Percentiles rank a stretch among this genome's conserved stretches.
Evolutionary conservation across 495 filamentous ascomycete genomes (phyloP).

Genomic region (Pseudoneurospora amorphoporcata): DNA sequence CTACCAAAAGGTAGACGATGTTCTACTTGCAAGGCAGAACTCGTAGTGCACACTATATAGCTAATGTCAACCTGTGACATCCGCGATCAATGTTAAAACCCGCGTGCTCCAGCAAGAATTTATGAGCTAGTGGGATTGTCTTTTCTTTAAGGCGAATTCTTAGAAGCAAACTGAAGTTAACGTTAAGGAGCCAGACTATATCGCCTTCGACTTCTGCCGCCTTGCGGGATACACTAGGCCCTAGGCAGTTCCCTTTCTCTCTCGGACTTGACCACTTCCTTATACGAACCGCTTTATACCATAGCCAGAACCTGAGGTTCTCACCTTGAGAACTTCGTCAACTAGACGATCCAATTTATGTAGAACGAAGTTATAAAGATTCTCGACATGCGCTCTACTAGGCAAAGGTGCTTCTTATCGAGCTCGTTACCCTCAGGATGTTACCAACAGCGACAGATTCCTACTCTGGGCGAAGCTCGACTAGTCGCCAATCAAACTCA

Average conservation of each 20-base stretch:
- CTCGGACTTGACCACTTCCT: background rate
- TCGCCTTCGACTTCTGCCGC: constrained; percentile 1
- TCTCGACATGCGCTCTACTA: too few species aligned
- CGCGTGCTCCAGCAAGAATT: constrained; percentile 25
- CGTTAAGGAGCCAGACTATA: constrained; percentile 13
- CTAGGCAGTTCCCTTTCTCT: background rate
- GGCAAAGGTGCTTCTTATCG: too few species aligned
- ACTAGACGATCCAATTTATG: constrained; percentile 24
- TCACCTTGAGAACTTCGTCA: constrained; percentile 24
- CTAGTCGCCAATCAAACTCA: too few species aligned
- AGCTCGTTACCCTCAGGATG: too few species aligned
- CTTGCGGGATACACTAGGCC: background rate
- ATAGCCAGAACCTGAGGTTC: constrained; percentile 27
- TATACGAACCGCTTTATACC: constrained; percentile 29
- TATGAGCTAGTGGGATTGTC: constrained; percentile 11
- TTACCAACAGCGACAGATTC: too few species aligned
- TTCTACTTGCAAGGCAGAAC: too few species aligned
- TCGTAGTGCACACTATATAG: too few species aligned
- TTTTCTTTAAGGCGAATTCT: constrained; percentile 27
- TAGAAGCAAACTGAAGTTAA: constrained; percentile 33
- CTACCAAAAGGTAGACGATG: too few species aligned
- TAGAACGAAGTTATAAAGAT: constrained; percentile 18
- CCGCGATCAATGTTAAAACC: constrained; percentile 29
- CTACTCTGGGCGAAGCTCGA: too few species aligned
- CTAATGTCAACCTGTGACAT: too few species aligned